Evolutionary conservation across 202 grass and related monocot species (phyloP), one percentile per base, ranked within the genome.

Genomic region (Bolboschoenoplectus hybrid): DNA sequence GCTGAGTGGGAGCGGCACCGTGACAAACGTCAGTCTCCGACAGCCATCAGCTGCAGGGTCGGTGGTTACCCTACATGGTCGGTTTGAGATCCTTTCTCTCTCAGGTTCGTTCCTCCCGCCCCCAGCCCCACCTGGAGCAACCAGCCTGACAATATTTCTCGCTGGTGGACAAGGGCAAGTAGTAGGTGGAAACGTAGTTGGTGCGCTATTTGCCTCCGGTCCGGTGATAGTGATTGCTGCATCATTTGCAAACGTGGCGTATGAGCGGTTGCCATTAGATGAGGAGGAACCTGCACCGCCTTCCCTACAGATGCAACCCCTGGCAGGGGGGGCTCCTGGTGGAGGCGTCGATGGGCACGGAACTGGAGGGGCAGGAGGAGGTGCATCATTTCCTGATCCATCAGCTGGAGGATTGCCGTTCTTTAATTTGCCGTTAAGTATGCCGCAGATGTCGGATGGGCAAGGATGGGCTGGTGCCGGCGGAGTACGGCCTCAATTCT

Each of bases 101-200:
- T 91, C 92, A 20, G 94, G 94, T 13, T 97, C 94, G 32, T 97
- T 97, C 89, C 94, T 97, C 65, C 94, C 94, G 0, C 94, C 94
- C 26, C 94, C 94, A 3, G 94, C 94, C 1, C 94, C 94, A 0
- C 90, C 92, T 2, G 94, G 94, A 5, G 94, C 94, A 44, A 97
- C 94, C 51, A 97, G 94, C 89, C 92, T 97, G 77, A 97, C 94
- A 74, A 88, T 97, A 88, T 94, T 94, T 88, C 92, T 97, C 58
- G 92, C 94, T 16, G 94, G 94, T 32, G 90, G 90, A 0, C 94
- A 97, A 65, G 94, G 94, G 1, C 94, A 97, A 85, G 94, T 97
- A 0, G 90, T 97, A 69, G 94, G 94, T 13, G 94, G 94, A 43
- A 97, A 94, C 92, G 94, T 97, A 52, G 92, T 97, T 9, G 94